Conservation (phyloP, 2,329 filamentous ascomycete genomes). For the Nectriaceae sp. region DNA sequence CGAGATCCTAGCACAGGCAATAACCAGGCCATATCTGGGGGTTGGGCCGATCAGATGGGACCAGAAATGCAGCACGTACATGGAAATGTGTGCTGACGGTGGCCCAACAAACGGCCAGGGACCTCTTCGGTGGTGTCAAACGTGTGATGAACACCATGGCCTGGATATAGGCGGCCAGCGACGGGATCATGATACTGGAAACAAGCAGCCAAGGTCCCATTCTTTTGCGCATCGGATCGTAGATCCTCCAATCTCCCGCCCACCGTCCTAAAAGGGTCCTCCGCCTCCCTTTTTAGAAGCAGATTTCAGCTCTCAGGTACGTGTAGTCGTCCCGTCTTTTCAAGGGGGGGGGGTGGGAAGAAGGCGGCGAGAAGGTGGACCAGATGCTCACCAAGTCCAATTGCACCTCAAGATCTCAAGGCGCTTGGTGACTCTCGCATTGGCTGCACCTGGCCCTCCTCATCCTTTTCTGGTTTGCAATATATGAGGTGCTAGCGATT, state of each 20-base stretch:
- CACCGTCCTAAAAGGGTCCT: constrained; percentile 12
- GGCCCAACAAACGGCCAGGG: constrained; percentile 1
- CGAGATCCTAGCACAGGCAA: not conserved
- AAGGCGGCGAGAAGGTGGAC: not conserved
- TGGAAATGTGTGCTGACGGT: not conserved
- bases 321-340: not conserved
- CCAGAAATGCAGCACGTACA: constrained; percentile 1
- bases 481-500: constrained; percentile 2
- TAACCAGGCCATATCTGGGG: not conserved
- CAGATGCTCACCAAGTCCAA: not conserved
- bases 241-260: constrained; percentile 27
- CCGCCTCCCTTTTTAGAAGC: constrained; percentile 26
- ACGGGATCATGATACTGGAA: constrained; percentile 4
- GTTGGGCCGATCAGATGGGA: not conserved
- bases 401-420: not conserved
- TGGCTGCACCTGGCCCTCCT: constrained; percentile 10
- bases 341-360: not conserved
- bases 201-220: constrained; percentile 16
- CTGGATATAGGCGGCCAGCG: not conserved
- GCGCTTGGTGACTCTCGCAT: constrained; percentile 1
- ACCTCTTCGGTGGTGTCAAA: not conserved
- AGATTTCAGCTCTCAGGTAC: constrained; percentile 4
- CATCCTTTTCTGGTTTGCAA: constrained; percentile 11
- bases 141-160: constrained; percentile 18
- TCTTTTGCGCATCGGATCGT: constrained; percentile 17